Base-by-base conservation (phyloP, 257 asterid species). In the Leptodermis oblonga region DNA sequence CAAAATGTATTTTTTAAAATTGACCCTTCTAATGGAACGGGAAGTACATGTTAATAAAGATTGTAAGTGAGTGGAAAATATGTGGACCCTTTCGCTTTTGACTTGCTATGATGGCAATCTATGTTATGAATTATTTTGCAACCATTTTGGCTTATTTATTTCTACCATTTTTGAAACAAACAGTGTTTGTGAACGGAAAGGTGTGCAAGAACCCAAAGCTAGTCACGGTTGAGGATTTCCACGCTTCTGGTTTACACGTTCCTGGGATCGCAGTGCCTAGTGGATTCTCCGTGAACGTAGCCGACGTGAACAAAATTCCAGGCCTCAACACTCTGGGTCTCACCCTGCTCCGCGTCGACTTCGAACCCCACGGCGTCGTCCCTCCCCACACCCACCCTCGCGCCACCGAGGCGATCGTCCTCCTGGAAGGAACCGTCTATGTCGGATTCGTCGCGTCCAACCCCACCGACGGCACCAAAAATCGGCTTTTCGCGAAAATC, bases 371-470 rank as follows among this genome's bases (percentile, higher is more conserved):
- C 2, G 83, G 83, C 5, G 74, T 71, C 5, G 69, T 74, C 54
- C 75, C 80, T 1, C 83, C 80, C 11, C 80, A 79, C 75, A 79
- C 80, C 1, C 82, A 78, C 58, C 82, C 82, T 3, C 79, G 82
- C 5, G 79, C 80, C 23, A 70, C 82, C 5, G 82, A 78, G 77
- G 7, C 71, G 36, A 62, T 79, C 5, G 80, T 79, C 7, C 69
- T 74, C 0, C 1, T 72, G 5, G 73, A 79, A 63, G 83, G 83
- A 41, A 76, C 71, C 20, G 49, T 79, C 17, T 72, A 31, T 3
- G 78, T 70, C 0, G 81, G 81, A 1, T 79, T 79, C 13, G 83
- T 75, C 11, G 56, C 83, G 0, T 79, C 83, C 4, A 72, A 75
- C 26, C 83, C 80, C 0, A 69, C 66, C 2, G 31, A 70, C 28